Evolutionary conservation across 2,329 filamentous ascomycete species (phyloP), one percentile per base, ranked within the genome.

Genomic region (Arthroderma sp.): DNA sequence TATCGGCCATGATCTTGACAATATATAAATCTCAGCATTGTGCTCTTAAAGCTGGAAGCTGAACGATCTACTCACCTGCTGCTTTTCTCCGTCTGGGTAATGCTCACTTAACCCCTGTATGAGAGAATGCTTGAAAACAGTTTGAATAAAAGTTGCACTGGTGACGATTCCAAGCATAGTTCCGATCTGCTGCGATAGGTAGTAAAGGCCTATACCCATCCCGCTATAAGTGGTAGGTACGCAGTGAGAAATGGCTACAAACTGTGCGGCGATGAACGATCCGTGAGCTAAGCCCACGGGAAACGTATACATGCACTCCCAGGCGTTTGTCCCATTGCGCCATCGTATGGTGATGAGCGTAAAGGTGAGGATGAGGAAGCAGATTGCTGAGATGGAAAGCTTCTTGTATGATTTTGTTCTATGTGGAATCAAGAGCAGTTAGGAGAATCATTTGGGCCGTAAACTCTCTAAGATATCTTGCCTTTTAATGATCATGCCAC

Each of bases 341-440:
- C 40, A 42, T 27, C 40, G 33, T 42, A 42, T 6, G 9, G 40
- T 32, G 27, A 42, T 42, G 7, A 42, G 6, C 8, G 31, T 34
- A 27, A 34, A 42, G n/a, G 10, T 42, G 31, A 42, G 40, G 6
- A 11, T 32, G 29, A 42, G 40, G 11, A 42, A 32, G 3, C 15
- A 22, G 6, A 42, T 10, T 27, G 40, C 33, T 22, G 36, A 33
- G 29, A 42, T 10, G 4, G 40, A 42, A 6, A 42, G 8, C 8
- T 30, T 42, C 40, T 42, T 42, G 33, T 42, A 42, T 33, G 30
- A 33, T 33, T 42, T 30, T 6, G 40, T 42, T 11, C 40, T 42
- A 42, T 5, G 27, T 28, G 15, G 15, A 3, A 22, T 22, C 15
- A 22, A 3, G 15, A 22, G 1, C 15, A 22, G 15, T 22, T 22